Percentiles rank a stretch among this genome's conserved stretches.
Conservation (phyloP, 129 eudicot genomes). For the Artemisia tridentata region DNA sequence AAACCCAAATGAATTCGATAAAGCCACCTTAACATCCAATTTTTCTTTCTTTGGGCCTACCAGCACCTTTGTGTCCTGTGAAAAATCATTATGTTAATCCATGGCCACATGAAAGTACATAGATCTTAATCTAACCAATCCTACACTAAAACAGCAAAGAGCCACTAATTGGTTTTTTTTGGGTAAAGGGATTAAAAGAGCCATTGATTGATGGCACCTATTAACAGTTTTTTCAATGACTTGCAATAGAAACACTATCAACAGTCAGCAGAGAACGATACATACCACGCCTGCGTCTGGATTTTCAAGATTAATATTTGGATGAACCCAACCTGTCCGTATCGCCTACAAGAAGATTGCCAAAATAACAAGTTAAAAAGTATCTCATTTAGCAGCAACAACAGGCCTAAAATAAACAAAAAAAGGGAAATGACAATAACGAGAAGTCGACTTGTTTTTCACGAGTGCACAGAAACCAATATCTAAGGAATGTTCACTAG, state of each 20-base stretch:
- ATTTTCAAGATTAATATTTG: conserved; percentile 90
- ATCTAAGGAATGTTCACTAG: background rate
- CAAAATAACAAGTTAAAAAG: conserved; percentile 8
- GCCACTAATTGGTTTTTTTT: too few relatives aligned
- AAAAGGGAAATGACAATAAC: too few relatives aligned
- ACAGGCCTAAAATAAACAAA: conserved; percentile 1
- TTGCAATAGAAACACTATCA: background rate
- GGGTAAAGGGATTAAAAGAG: too few relatives aligned
- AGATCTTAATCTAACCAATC: too few relatives aligned
- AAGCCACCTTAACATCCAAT: conserved; percentile 69
- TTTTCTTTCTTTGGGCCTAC: conserved; percentile 84
- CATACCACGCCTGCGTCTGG: conserved; percentile 94
- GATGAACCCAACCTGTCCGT: conserved; percentile 94
- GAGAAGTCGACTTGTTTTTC: background rate
- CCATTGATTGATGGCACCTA: too few relatives aligned
- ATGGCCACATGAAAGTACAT: too few relatives aligned
- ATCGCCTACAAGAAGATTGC: conserved; percentile 67
- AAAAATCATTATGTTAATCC: background rate
- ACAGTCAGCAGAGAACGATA: background rate
- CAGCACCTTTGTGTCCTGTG: conserved; percentile 64
- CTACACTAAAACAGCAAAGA: too few relatives aligned
- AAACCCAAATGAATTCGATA: conserved; percentile 91
- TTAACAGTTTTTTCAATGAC: too few relatives aligned
- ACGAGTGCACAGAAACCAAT: background rate
- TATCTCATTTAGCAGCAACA: background rate